phyloP scores from a whole-genome alignment of 495 filamentous ascomycete species.

The Penicillium antarcticum region DNA sequence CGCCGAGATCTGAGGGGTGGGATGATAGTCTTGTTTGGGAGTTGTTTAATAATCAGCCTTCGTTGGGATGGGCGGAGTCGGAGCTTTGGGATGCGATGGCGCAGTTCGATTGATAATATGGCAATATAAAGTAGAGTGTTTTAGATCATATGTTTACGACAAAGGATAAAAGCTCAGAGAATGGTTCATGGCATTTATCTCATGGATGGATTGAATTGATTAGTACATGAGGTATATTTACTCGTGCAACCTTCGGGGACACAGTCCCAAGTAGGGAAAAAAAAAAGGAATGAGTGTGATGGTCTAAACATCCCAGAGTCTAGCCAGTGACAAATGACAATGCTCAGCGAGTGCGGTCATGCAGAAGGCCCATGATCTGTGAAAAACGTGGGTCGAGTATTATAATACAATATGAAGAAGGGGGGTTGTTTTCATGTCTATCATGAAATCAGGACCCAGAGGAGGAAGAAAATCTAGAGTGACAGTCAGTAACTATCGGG shows the following conservation, averaged over 20 bases:
- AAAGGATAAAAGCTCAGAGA: not conserved
- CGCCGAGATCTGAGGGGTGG: constrained; percentile 18
- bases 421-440: constrained; percentile 25
- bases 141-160: not conserved
- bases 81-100: constrained; percentile 22
- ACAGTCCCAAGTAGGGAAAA: constrained; percentile 16
- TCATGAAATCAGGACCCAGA: constrained; percentile 58
- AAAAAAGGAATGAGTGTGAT: constrained; percentile 15
- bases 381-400: constrained; percentile 16
- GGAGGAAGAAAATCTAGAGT: constrained; percentile 53
- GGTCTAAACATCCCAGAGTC: constrained; percentile 21
- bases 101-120: constrained; percentile 7
- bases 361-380: constrained; percentile 12
- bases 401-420: constrained; percentile 38
- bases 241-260: constrained; percentile 16
- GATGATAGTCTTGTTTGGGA: constrained; percentile 33
- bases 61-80: constrained; percentile 29
- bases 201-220: constrained; percentile 5
- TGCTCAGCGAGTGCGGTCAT: constrained; percentile 17
- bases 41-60: constrained; percentile 29
- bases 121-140: not conserved
- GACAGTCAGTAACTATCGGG: constrained; percentile 14
- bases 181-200: not conserved
- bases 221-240: constrained; percentile 25
- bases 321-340: constrained; percentile 12